Percentiles rank a stretch among this genome's conserved stretches.
Conservation (phyloP, 192 early-diverging fungal genomes). For the Entrophospora sp. region DNA sequence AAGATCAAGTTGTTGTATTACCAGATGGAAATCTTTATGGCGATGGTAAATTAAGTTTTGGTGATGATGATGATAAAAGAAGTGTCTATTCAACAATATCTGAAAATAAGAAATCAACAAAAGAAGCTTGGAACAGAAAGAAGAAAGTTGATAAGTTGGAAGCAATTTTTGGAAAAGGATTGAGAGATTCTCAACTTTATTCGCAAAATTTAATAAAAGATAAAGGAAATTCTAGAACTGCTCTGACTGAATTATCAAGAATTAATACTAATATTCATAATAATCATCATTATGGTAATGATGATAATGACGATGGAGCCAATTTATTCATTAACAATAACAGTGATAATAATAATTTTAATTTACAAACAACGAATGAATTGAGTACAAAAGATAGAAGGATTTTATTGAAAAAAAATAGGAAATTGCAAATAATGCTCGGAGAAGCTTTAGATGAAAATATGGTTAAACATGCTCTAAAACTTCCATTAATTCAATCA, state of each 20-base stretch:
- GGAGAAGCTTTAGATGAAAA: conserved; percentile 31
- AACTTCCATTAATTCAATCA: conserved; percentile 16
- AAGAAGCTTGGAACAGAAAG: conserved; percentile 13
- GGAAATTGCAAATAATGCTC: conserved; percentile 27
- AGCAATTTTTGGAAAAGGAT: conserved; percentile 13
- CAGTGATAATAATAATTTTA: neutral
- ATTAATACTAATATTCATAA: no score
- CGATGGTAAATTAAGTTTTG: neutral
- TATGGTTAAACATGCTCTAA: conserved; percentile 24
- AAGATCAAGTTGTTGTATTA: neutral
- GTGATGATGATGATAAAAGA: conserved; percentile 1
- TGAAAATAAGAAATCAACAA: conserved; percentile 2
- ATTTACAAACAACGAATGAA: conserved; percentile 21
- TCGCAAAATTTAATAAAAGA: conserved; percentile 6
- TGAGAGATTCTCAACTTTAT: conserved; percentile 13
- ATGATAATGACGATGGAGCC: no score
- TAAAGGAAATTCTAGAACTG: neutral
- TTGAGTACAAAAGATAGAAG: conserved; percentile 26
- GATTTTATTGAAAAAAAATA: conserved; percentile 30
- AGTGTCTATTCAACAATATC: neutral
- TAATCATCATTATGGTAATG: no score
- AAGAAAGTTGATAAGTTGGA: conserved; percentile 18
- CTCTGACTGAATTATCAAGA: no score
- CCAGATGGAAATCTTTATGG: neutral
- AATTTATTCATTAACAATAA: no score